Evolutionary conservation across 148 eudicot genomes (phyloP).

Genomic region (Pharnaceum exiguum): DNA sequence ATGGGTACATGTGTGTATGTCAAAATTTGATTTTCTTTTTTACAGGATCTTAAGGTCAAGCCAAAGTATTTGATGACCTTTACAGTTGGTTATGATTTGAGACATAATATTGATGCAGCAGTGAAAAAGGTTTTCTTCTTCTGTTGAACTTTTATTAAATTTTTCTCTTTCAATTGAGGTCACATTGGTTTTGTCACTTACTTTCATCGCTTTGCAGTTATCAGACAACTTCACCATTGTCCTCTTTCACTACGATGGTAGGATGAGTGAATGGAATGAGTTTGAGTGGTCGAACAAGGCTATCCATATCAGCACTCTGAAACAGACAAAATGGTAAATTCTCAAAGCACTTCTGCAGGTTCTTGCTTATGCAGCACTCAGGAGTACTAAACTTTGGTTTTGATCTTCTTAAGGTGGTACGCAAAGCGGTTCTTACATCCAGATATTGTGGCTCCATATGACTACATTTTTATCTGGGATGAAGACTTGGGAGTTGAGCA

Average conservation of each 20-base stretch:
- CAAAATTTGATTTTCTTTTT: conserved; percentile 2
- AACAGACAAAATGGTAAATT: conserved; percentile 75
- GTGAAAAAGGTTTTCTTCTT: conserved; percentile 57
- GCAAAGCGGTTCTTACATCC: conserved; percentile 96
- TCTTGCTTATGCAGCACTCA: not conserved
- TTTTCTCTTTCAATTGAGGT: not conserved
- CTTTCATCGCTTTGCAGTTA: conserved; percentile 37
- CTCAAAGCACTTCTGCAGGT: not conserved
- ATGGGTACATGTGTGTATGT: not conserved
- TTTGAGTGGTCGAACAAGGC: conserved; percentile 86
- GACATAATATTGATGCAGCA: conserved; percentile 50
- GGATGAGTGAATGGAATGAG: conserved; percentile 71
- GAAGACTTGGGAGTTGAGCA: conserved; percentile 88
- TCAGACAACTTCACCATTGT: conserved; percentile 71
- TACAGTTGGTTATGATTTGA: conserved; percentile 68
- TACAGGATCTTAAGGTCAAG: conserved; percentile 52
- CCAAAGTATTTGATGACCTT: conserved; percentile 74
- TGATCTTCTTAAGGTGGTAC: conserved; percentile 68
- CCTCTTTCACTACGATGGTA: conserved; percentile 80
- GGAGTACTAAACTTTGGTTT: conserved; percentile 1
- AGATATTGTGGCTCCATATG: conserved; percentile 83
- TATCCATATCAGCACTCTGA: conserved; percentile 63
- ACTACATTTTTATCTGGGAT: conserved; percentile 93
- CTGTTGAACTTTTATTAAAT: not conserved
- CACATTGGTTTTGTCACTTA: not conserved